Evolutionary conservation across 176 grass and related monocot genomes (phyloP), one percentile per base, ranked within the genome.

Genomic region (Pontederia crassipes): DNA sequence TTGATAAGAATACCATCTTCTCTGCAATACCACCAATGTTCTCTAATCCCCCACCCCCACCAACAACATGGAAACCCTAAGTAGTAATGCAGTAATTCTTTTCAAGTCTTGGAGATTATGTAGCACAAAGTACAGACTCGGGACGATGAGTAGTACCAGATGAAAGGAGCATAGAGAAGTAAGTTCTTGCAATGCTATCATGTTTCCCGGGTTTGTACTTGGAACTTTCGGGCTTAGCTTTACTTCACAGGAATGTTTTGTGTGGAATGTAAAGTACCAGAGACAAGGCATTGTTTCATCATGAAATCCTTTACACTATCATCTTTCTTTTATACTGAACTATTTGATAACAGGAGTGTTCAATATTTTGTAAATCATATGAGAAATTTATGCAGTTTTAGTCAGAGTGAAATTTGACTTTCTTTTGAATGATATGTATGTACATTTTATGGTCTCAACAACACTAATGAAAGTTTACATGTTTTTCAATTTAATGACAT

Each of bases 1-100:
- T 95, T 55, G 89, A 89, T 58, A 95, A 89, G 81, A 95, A 95
- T 66, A 88, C 85, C 49, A 68, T 95, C 76, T 95, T 95, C 82
- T 95, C 89, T 60, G 89, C 85, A 12, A 72, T 95, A 72, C 89
- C 89, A 49, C 89, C 85, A 8, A 89, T 95, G 89, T 89, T 95
- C 74, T 85, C 89, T 40, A 78, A 81, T 58, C 81, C 85, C 1
- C 85, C 89, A 10, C 89, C 89, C 9, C 89, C 89, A 0, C 89
- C 85, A 28, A 81, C 85, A 77, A 76, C 82, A 45, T 89, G 85
- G 85, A 95, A 89, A 83, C 85, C 81, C 2, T 95, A 67, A 86
- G 70, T 58, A 72, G 64, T 57, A 58, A 49, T 28, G 63, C 18
- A 13, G 46, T 48, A 57, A 65, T 50, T 77, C 64, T 77, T 78